Evolutionary conservation across 1,139 yeast species (phyloP).

Genomic region (Geotrichum australiense): DNA sequence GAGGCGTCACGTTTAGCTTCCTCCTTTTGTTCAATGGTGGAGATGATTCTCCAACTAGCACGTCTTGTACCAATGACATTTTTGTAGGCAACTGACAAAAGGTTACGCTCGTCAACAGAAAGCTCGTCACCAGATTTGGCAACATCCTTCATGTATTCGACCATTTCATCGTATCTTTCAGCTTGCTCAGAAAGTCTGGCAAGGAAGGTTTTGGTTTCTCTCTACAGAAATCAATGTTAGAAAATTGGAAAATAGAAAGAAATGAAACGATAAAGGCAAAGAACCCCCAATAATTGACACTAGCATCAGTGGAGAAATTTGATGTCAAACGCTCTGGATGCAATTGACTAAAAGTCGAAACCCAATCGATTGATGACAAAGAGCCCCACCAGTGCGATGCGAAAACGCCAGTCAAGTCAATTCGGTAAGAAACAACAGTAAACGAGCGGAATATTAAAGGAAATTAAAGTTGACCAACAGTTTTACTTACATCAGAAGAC

Average conservation of each 20-base stretch:
- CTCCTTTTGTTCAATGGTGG: slow-evolving; percentile 96
- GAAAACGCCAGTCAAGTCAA: no score
- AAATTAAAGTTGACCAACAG: no score
- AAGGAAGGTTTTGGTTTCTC: slow-evolving; percentile 54
- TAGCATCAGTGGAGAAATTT: background rate
- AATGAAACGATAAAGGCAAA: background rate
- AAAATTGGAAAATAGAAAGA: slow-evolving; percentile 59
- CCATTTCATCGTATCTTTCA: slow-evolving; percentile 96
- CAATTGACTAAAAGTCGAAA: background rate
- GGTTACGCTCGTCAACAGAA: slow-evolving; percentile 95
- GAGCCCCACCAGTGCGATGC: background rate
- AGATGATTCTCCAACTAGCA: slow-evolving; percentile 98
- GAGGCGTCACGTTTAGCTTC: slow-evolving; percentile 76
- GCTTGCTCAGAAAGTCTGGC: slow-evolving; percentile 99
- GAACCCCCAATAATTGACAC: background rate
- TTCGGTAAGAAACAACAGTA: no score
- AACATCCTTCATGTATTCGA: slow-evolving; percentile 95
- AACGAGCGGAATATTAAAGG: no score
- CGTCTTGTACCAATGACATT: slow-evolving; percentile 99
- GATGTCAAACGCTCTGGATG: no score
- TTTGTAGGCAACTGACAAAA: slow-evolving; percentile 94
- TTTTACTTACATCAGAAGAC: slow-evolving; percentile 6
- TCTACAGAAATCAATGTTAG: slow-evolving; percentile 61
- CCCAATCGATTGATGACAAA: background rate
- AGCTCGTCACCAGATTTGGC: slow-evolving; percentile 94